Evolutionary conservation across 2,329 filamentous ascomycete species (phyloP), one percentile per base, ranked within the genome.

Genomic region (Stagonosporopsis tanaceti): DNA sequence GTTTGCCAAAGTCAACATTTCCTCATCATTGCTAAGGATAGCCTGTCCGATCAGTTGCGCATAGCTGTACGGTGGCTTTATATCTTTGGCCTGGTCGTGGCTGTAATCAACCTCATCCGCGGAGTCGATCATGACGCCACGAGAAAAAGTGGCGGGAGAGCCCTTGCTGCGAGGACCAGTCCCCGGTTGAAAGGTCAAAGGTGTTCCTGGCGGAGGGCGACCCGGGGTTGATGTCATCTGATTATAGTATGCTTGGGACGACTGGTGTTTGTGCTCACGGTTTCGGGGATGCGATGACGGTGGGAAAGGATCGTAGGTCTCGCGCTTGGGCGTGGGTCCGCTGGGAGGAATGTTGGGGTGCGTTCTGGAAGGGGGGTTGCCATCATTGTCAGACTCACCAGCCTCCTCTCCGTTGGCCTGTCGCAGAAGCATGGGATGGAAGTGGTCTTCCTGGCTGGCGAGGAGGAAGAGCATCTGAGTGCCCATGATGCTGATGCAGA

Each of bases 391-490:
- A 15, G 78, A 79, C 50, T 75, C 72, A 25, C 72, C 67, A 20
- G 71, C 70, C 34, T 75, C 74, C 51, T 72, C 71, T 47, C 65
- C 72, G 55, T 70, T 74, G 12, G 90, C 87, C 65, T 90, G 74
- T 39, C 73, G 71, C 85, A 91, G 84, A 71, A 90, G 93, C 68
- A 80, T 85, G 22, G 84, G 84, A 70, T 90, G 86, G 59, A 96
- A 88, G 44, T 85, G 82, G 25, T 93, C 82, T 24, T 86, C 85
- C 53, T 91, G 89, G 24, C 87, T 87, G 0, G 95, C 94, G n/a
- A 96, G 86, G 45, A 97, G 92, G 77, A 99, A 99, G 83, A 98
- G 94, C 95, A 99, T 99, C 80, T 99, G 94, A 1, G 95, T 91
- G 50, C 91, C 91, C 67, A 90, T 90, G 71, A 98, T 91, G 71